phyloP scores from a whole-genome alignment of 208 protist genomes.

The Trypanosomatidae sp. region DNA sequence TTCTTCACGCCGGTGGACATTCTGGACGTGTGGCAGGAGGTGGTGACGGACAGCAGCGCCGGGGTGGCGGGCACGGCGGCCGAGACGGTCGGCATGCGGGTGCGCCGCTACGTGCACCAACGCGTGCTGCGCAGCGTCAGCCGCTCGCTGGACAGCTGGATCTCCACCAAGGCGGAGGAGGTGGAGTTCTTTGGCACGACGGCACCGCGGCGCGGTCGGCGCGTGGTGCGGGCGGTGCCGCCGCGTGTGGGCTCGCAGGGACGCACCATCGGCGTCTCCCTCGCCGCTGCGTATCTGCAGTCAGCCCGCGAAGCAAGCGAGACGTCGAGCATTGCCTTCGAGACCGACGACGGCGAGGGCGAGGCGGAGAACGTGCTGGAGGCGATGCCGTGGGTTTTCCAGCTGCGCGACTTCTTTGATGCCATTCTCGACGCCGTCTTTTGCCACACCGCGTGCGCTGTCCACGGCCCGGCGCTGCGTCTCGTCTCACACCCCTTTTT shows the following conservation, averaged over 20 bases:
- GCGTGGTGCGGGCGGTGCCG: constrained; percentile 32
- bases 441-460: constrained; percentile 26
- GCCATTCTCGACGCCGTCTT: constrained; percentile 56
- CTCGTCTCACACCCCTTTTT: constrained; percentile 79
- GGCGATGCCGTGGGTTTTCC: constrained; percentile 62
- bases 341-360: constrained; percentile 9
- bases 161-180: constrained; percentile 58
- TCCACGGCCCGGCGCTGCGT: constrained; percentile 40
- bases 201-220: constrained; percentile 16
- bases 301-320: constrained; percentile 23
- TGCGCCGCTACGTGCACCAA: constrained; percentile 53
- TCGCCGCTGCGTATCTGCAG: constrained; percentile 51
- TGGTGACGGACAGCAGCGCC: constrained; percentile 34
- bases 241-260: constrained; percentile 14
- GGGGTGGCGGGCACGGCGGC: constrained; percentile 15
- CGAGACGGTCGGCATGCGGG: constrained; percentile 23
- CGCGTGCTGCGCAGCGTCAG: constrained; percentile 57
- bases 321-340: constrained; percentile 22
- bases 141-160: constrained; percentile 54
- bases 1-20: constrained; percentile 59
- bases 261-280: constrained; percentile 49
- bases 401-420: constrained; percentile 67
- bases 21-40: constrained; percentile 59
- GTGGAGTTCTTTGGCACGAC: constrained; percentile 60
- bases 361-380: constrained; percentile 39